Evolutionary conservation across 2,329 filamentous ascomycete genomes (phyloP).

Genomic region (Ilyonectria robusta): DNA sequence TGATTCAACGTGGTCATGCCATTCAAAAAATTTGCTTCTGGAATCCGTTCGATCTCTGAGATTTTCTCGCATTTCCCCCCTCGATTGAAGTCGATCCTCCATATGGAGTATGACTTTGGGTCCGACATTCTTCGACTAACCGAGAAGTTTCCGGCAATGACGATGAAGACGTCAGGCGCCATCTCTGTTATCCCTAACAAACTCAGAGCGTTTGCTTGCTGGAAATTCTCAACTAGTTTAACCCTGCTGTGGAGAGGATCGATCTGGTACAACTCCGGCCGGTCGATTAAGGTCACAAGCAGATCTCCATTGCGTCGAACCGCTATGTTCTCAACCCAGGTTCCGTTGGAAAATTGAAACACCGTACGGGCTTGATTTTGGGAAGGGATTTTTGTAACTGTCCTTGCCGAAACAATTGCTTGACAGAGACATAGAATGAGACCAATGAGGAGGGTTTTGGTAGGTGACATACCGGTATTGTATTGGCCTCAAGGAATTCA

Average conservation of each 20-base stretch:
- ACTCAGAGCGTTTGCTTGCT: slow-evolving; percentile 1
- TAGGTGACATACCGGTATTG: background rate
- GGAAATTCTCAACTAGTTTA: background rate
- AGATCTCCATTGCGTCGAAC: slow-evolving; percentile 2
- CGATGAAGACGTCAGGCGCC: slow-evolving; percentile 1
- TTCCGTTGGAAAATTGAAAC: slow-evolving; percentile 2
- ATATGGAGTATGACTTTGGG: slow-evolving; percentile 1
- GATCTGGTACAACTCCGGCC: background rate
- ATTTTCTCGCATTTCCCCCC: slow-evolving; percentile 2
- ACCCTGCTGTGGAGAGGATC: background rate
- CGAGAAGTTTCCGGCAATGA: slow-evolving; percentile 1
- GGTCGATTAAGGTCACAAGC: slow-evolving; percentile 1
- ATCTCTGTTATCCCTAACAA: slow-evolving; percentile 2
- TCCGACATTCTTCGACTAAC: slow-evolving; percentile 2
- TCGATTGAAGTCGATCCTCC: background rate
- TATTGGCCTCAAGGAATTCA: slow-evolving; percentile 1
- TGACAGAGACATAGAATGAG: slow-evolving; percentile 2
- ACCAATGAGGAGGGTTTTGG: background rate
- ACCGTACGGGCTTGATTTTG: slow-evolving; percentile 2
- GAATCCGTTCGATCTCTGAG: background rate
- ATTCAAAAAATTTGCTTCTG: background rate
- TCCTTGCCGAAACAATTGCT: background rate
- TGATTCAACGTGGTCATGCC: background rate
- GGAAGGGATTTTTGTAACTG: background rate
- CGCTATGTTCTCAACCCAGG: background rate